Evolutionary conservation across 148 eudicot genomes (phyloP), one percentile per base, ranked within the genome.

Genomic region (Limonium bicolor): DNA sequence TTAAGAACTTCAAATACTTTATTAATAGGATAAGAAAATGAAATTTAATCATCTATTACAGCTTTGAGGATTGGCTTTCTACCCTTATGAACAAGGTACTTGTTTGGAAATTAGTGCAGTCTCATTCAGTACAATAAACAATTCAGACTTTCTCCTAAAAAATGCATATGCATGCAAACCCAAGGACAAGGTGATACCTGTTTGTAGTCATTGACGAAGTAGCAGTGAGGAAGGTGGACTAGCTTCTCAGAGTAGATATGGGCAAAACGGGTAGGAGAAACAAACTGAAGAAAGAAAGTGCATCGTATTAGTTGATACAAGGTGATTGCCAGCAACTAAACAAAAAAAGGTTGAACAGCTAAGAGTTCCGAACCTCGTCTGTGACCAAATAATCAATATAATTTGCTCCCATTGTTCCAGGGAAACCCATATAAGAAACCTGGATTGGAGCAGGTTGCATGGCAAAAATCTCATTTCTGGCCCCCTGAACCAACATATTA

Each of bases 361-460:
- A 9, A 18, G 9, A 32, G 1, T 5, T 19, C 12, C 59, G 20
- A 44, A 87, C 96, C 94, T 88, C 96, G 46, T 88, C 96, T 32
- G 96, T 77, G 23, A 88, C 78, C 78, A 88, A 64, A 64, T 88
- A 88, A 54, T 88, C 79, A 41, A 88, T 88, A 60, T 88, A 88
- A 50, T 60, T 62, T 11, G 96, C 96, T 34, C 96, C 96, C n/a
- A 77, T 83, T 29, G 96, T 88, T 44, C 96, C 96, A 4, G 96
- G 96, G 49, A 88, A 88, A 19, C 96, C 96, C 96, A 88, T 88
- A 58, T 88, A 88, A 15, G 94, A 88, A 53, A 88, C 96, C 70
- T 83, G 96, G 59, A 88, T 70, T 7, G 96, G 92, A 49, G 96
- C 96, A 43, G 96, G 96, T 56, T 83, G 80, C 94, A 88, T 83